phyloP scores from a whole-genome alignment of 805 yeast genomes.

The Yamadazyma nakazawae region DNA sequence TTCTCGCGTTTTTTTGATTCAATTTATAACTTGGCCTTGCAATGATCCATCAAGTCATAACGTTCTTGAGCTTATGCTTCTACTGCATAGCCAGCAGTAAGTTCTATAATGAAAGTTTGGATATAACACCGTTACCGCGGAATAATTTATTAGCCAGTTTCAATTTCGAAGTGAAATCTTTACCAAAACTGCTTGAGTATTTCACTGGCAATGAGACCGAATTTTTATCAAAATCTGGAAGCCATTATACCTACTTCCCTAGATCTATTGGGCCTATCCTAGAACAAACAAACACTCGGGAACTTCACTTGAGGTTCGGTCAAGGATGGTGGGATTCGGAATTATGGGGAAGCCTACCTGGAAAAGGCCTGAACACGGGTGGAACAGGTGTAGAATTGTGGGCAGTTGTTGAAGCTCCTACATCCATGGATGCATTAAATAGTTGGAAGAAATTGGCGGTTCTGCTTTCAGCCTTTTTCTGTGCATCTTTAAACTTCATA shows the following conservation, averaged over 20 bases:
- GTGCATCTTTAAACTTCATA: slow-evolving; percentile 90
- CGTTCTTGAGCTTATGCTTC: slow-evolving; percentile 20
- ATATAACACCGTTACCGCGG: slow-evolving; percentile 68
- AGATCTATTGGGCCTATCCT: slow-evolving; percentile 76
- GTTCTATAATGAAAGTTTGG: slow-evolving; percentile 51
- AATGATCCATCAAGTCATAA: slow-evolving; percentile 8
- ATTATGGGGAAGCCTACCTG: slow-evolving; percentile 80
- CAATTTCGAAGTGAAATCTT: slow-evolving; percentile 61
- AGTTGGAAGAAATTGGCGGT: slow-evolving; percentile 74
- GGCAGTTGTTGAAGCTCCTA: slow-evolving; percentile 72
- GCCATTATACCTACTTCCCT: slow-evolving; percentile 72
- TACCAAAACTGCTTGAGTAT: slow-evolving; percentile 24
- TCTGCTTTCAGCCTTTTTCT: slow-evolving; percentile 83
- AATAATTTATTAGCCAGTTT: slow-evolving; percentile 71
- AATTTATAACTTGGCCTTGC: not conserved
- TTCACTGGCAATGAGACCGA: not conserved
- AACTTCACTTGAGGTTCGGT: slow-evolving; percentile 79
- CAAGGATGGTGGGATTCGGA: slow-evolving; percentile 96
- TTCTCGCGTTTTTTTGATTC: slow-evolving; percentile 1
- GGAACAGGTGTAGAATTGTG: slow-evolving; percentile 95
- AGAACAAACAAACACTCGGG: slow-evolving; percentile 61
- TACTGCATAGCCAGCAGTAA: not conserved
- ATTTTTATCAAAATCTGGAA: not conserved
- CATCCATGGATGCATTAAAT: slow-evolving; percentile 50
- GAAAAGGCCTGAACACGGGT: slow-evolving; percentile 69